Base-by-base conservation (phyloP, 495 filamentous ascomycete species). In the Penicillium cataractarum region DNA sequence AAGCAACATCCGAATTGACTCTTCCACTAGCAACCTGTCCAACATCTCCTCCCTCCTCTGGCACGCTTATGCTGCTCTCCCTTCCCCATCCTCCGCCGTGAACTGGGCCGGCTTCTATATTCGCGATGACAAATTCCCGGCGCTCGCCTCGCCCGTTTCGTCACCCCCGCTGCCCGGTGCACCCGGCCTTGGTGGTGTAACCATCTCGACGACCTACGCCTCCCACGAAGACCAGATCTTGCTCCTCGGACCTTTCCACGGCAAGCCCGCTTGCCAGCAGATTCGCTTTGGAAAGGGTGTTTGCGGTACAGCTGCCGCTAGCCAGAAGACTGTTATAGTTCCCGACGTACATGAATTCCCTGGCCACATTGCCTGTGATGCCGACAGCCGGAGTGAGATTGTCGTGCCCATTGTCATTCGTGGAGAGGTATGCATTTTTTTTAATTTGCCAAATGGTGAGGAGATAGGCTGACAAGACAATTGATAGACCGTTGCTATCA, bases 51-150 rank as follows among this genome's bases (percentile, higher is more conserved):
- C 93, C 33, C 86, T 97, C 52, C 84, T 97, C 66, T 95, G 90
- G 88, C 91, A 97, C 77, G 89, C 87, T 40, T 92, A 90, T 72
- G 86, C 88, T 65, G 88, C 92, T 9, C 85, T 97, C 54, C 87
- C 90, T n/a, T 69, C 82, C 0, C 91, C 93, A 19, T 90, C 86
- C 51, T 83, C 78, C 32, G 76, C 85, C 37, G 89, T 92, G 7
- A 97, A 97, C 79, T 97, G 93, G 93, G 87, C 90, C 58, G 93
- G 92, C 32, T 97, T 97, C 85, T 97, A 97, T 78, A 87, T 90
- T 55, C 81, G 91, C 68, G 84, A 92, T 69, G 87, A 84, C 29
- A 76, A 74, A 44, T 80, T 82, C 51, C 72, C 82, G 31, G 63
- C 74, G n/a, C 75, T 76, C 42, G 71, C 72, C 31, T 68, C 60